phyloP scores from a whole-genome alignment of 2,329 filamentous ascomycete genomes.

The Lachnellula hyalina region DNA sequence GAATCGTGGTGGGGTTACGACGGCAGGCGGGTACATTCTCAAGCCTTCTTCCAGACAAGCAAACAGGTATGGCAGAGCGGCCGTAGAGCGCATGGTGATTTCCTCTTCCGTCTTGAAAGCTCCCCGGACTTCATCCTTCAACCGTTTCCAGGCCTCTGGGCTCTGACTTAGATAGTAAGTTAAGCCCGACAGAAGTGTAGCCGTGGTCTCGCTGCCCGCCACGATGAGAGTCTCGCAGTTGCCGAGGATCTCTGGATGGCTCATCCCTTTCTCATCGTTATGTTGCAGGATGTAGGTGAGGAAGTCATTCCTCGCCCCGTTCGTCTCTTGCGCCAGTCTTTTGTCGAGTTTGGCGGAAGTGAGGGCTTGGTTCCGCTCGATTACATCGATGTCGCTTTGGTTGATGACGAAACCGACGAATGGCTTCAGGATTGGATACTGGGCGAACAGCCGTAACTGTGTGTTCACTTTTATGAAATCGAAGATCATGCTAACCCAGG shows the following conservation, averaged over 20 bases:
- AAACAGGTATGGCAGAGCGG: background rate
- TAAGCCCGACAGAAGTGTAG: slow-evolving; percentile 19
- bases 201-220: slow-evolving; percentile 30
- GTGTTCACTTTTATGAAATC: background rate
- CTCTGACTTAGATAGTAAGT: slow-evolving; percentile 26
- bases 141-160: slow-evolving; percentile 27
- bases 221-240: slow-evolving; percentile 8
- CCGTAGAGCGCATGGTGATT: slow-evolving; percentile 28
- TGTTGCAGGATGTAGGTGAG: slow-evolving; percentile 21
- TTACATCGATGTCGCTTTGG: background rate
- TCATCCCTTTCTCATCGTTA: slow-evolving; percentile 11
- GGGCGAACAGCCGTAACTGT: background rate
- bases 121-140: slow-evolving; percentile 36
- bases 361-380: background rate
- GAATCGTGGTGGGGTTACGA: background rate
- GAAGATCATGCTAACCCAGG: background rate
- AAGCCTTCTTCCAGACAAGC: background rate
- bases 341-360: background rate
- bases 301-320: slow-evolving; percentile 27
- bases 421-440: background rate
- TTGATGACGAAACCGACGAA: background rate
- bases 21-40: background rate
- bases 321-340: background rate
- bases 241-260: slow-evolving; percentile 3
- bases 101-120: slow-evolving; percentile 34